Evolutionary conservation across 192 early-diverging fungal genomes (phyloP).

Genomic region (Mortierella hygrophila): DNA sequence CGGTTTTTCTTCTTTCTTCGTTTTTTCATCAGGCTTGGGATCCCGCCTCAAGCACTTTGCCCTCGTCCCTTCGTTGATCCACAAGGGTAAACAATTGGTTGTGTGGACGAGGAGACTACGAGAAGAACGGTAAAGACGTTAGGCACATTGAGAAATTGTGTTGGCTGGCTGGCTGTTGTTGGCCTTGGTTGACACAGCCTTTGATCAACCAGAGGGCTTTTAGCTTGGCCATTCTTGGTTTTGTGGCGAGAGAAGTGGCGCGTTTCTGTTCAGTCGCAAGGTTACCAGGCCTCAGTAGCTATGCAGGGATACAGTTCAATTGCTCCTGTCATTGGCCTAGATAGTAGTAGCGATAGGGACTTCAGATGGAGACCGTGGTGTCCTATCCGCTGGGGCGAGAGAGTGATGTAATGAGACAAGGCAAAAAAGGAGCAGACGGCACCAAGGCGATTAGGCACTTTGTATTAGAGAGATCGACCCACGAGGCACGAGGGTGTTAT

Average conservation of each 20-base stretch:
- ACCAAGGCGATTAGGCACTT: conserved; percentile 1
- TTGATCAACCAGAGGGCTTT: neutral
- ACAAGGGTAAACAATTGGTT: neutral
- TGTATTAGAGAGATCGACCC: neutral
- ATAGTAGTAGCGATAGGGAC: neutral
- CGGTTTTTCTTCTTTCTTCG: neutral
- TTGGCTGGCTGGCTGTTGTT: neutral
- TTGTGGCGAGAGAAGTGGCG: neutral
- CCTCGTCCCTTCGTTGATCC: neutral
- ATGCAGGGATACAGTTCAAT: neutral
- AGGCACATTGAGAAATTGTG: neutral
- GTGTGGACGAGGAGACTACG: neutral
- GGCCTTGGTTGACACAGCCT: neutral
- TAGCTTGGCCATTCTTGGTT: neutral
- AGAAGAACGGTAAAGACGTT: neutral
- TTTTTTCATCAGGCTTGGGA: neutral
- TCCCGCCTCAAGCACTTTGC: neutral
- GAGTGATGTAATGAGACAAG: neutral
- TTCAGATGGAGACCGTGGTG: neutral
- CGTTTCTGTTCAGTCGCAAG: neutral
- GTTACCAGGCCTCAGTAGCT: neutral
- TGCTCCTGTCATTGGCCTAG: neutral
- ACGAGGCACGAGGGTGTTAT: neutral
- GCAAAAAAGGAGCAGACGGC: neutral
- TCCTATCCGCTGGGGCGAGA: too few relatives aligned